A percentile compares a stretch with the other conserved stretches of the same genome.
phyloP scores from a whole-genome alignment of 257 asterid genomes.

The Eustoma russellianum region DNA sequence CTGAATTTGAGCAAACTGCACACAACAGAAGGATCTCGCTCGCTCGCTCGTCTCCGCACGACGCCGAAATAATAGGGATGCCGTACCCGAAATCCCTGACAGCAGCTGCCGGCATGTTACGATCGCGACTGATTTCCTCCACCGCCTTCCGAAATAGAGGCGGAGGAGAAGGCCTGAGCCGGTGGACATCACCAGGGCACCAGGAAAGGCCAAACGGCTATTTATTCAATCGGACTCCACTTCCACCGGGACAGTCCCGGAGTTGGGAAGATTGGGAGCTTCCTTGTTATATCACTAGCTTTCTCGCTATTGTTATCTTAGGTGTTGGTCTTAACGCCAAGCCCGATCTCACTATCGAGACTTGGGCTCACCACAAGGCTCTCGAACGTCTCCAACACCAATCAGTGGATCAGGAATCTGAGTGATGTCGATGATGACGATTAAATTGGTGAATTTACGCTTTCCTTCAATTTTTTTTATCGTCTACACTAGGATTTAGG shows the following conservation, averaged over 20 bases:
- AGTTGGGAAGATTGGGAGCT: constrained; percentile 99
- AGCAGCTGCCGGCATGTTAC: constrained; percentile 47
- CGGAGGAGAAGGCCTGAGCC: constrained; percentile 50
- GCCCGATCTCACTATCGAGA: constrained; percentile 94
- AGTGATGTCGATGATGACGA: constrained; percentile 1
- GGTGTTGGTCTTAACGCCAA: constrained; percentile 93
- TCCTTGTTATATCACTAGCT: constrained; percentile 81
- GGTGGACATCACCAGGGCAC: constrained; percentile 72
- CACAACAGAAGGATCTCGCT: too few relatives aligned
- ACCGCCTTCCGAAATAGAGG: constrained; percentile 51
- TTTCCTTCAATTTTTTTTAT: background rate
- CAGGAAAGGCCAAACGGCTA: constrained; percentile 78
- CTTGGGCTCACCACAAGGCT: constrained; percentile 99
- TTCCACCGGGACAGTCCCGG: constrained; percentile 50
- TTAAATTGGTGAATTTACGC: too few relatives aligned
- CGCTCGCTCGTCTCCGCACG: too few relatives aligned
- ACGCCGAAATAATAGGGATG: constrained; percentile 20
- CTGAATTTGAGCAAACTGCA: too few relatives aligned
- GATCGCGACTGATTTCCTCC: constrained; percentile 30
- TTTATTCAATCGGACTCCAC: constrained; percentile 51
- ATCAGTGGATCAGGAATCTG: constrained; percentile 18
- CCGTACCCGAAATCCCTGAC: constrained; percentile 48
- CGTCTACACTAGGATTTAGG: constrained; percentile 3
- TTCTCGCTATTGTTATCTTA: constrained; percentile 66
- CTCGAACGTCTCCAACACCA: constrained; percentile 78